These are phyloP conservation scores for Leccinum disarticulatum DNA, from an alignment of 768 basidiomycete species.

Conservation along the genomic window DNA sequence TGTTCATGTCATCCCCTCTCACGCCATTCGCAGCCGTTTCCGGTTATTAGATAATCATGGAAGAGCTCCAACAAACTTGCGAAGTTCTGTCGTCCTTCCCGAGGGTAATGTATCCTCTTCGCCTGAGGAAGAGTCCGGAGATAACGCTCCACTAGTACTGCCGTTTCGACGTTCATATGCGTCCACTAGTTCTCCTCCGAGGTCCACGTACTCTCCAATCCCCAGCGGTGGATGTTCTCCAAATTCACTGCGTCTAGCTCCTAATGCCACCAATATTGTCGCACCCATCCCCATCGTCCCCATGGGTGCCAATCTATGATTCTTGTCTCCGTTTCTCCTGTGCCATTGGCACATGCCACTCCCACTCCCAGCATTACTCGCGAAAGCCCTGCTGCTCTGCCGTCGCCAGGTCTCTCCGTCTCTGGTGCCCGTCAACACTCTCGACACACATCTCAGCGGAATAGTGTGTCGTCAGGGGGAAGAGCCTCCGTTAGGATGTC, in stretches of 20 bases:
- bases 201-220: conserved; percentile 22
- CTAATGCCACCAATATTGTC: conserved; percentile 23
- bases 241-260: conserved; percentile 21
- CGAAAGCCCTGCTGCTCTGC: conserved; percentile 31
- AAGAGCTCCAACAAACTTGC: conserved; percentile 26
- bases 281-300: conserved; percentile 27
- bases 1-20: conserved; percentile 62
- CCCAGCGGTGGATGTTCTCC: conserved; percentile 21
- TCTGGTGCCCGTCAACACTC: conserved; percentile 26
- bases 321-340: conserved; percentile 24
- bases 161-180: conserved; percentile 18
- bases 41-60: conserved; percentile 59
- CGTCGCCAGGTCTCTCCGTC: conserved; percentile 31
- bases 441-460: conserved; percentile 41
- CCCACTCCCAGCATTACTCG: conserved; percentile 25
- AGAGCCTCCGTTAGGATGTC: conserved; percentile 24
- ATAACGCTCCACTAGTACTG: conserved; percentile 17
- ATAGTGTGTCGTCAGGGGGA: conserved; percentile 35
- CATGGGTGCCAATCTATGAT: conserved; percentile 18
- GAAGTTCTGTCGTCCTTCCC: conserved; percentile 35
- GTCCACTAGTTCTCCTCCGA: conserved; percentile 15
- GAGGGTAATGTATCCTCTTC: conserved; percentile 8
- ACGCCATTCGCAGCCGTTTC: conserved; percentile 73
- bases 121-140: conserved; percentile 9
- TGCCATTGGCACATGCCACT: conserved; percentile 20